Conservation (phyloP, 2,329 filamentous ascomycete species). For the Aspergillus tamarii region DNA sequence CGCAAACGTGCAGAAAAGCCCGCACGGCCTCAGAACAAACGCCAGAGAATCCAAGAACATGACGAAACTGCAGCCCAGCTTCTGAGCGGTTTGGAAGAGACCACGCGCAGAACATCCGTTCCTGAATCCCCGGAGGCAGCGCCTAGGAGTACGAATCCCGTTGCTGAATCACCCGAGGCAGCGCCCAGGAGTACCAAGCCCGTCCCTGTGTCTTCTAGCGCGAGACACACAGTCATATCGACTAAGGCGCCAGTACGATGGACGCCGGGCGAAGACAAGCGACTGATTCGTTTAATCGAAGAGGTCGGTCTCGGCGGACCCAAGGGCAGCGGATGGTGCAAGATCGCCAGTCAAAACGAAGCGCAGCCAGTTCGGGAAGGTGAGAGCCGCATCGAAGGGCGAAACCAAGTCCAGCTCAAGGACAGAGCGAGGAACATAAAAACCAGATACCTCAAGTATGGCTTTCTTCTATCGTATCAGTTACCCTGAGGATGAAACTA, state of each 20-base stretch:
- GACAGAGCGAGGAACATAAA: slow-evolving; percentile 60
- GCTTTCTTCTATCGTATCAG: neutral
- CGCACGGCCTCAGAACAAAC: slow-evolving; percentile 9
- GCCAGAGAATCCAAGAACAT: slow-evolving; percentile 9
- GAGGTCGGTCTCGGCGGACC: slow-evolving; percentile 17
- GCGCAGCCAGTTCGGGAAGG: slow-evolving; percentile 31
- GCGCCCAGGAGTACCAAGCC: neutral
- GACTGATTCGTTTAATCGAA: slow-evolving; percentile 55
- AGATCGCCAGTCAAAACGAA: slow-evolving; percentile 45
- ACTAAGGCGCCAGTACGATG: slow-evolving; percentile 30
- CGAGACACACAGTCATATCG: neutral
- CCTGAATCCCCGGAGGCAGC: neutral
- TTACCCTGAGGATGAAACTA: neutral
- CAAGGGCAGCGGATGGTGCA: slow-evolving; percentile 51
- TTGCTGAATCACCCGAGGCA: neutral
- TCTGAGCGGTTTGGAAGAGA: slow-evolving; percentile 7
- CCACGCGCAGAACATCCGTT: neutral
- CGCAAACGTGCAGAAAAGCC: slow-evolving; percentile 41
- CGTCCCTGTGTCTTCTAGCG: neutral
- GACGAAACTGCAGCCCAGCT: slow-evolving; percentile 13
- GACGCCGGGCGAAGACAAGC: slow-evolving; percentile 43
- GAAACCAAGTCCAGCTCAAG: slow-evolving; percentile 58
- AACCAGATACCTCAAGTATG: slow-evolving; percentile 26
- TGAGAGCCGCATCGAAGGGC: slow-evolving; percentile 36
- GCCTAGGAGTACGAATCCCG: too few species aligned